phyloP scores from a whole-genome alignment of 345 rosid species.

The Euclidium syriacum region DNA sequence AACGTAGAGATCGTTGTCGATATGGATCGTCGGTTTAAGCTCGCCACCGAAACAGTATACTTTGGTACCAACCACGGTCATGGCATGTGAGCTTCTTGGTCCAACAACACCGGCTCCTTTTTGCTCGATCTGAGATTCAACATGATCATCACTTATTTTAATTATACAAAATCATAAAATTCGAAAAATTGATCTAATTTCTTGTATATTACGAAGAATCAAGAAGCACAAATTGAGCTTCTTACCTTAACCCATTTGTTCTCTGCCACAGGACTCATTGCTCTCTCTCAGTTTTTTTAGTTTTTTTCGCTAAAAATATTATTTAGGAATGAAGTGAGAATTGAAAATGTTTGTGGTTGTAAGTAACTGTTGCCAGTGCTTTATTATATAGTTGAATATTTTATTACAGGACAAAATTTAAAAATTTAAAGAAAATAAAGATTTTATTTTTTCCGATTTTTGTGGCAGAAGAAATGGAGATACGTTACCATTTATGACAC shows the following conservation, averaged over 20 bases:
- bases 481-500: conserved; percentile 16
- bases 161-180: neutral
- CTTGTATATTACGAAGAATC: no score
- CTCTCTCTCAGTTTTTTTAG: neutral
- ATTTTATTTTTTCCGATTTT: neutral
- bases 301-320: neutral
- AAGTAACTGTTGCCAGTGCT: neutral
- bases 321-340: neutral
- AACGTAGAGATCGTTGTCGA: conserved; percentile 26
- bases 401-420: neutral
- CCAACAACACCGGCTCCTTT: conserved; percentile 30
- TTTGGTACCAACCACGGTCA: conserved; percentile 28
- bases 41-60: conserved; percentile 34
- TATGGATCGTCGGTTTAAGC: conserved; percentile 30
- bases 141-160: neutral
- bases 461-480: neutral
- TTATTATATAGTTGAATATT: conserved; percentile 2
- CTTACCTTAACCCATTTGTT: conserved; percentile 27
- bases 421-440: neutral
- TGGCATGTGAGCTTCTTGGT: conserved; percentile 32
- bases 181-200: neutral
- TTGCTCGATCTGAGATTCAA: conserved; percentile 8
- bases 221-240: no score
- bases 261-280: conserved; percentile 17
- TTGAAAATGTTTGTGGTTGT: neutral